These are phyloP conservation scores for Populus simonii DNA, from an alignment of 345 rosid genomes.

Conservation along the genomic window DNA sequence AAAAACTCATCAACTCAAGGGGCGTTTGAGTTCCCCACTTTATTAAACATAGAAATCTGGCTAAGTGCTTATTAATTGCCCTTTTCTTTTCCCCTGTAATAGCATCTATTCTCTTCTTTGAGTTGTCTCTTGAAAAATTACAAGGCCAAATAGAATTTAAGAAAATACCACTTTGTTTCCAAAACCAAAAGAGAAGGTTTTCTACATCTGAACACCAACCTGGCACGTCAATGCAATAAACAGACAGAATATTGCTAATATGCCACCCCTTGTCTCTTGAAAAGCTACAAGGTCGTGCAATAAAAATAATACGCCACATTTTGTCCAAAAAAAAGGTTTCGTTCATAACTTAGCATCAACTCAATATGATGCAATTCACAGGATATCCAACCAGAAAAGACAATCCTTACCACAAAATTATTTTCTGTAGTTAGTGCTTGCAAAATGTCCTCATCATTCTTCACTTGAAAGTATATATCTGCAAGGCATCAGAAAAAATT, in stretches of 20 bases:
- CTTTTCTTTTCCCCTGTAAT: not conserved
- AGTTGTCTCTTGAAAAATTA: not conserved
- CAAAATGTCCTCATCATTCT: constrained; percentile 75
- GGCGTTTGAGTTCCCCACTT: not conserved
- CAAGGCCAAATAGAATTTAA: not conserved
- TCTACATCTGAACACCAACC: not conserved
- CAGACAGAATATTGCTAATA: not conserved
- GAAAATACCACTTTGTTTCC: not conserved
- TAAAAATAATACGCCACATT: not conserved
- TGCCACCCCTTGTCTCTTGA: not conserved
- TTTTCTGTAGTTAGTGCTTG: constrained; percentile 59
- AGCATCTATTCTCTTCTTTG: not conserved
- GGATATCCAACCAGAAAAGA: constrained; percentile 8
- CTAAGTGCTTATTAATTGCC: not conserved
- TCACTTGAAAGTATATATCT: constrained; percentile 85
- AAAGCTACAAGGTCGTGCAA: not conserved
- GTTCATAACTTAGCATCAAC: not conserved
- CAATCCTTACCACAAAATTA: constrained; percentile 66
- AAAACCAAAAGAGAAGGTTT: not conserved
- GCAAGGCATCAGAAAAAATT: constrained; percentile 28
- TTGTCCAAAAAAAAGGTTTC: not conserved
- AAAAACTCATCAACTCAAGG: constrained; percentile 8
- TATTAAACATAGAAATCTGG: not conserved
- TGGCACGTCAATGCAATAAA: not conserved
- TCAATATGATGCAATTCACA: not conserved